These are phyloP conservation scores for Mucor saturninus DNA, from an alignment of 371 early-diverging fungal species.

Conservation along the genomic window DNA sequence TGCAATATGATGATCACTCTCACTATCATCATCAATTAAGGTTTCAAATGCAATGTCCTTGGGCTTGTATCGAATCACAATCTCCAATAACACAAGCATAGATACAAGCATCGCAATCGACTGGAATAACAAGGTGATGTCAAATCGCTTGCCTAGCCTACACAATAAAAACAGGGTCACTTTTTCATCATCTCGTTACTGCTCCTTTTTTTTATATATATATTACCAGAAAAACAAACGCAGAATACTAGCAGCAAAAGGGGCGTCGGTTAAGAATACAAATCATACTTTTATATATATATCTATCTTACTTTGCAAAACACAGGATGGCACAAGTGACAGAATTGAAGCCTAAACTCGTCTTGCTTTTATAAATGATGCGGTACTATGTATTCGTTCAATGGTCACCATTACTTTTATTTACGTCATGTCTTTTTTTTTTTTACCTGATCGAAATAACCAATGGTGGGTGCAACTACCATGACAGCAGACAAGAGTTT, in stretches of 20 bases:
- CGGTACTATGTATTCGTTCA: slow-evolving; percentile 19
- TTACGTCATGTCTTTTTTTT: not conserved
- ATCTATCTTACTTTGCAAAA: slow-evolving; percentile 40
- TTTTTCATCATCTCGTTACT: slow-evolving; percentile 6
- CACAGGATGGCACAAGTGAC: slow-evolving; percentile 44
- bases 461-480: slow-evolving; percentile 42
- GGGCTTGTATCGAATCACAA: slow-evolving; percentile 40
- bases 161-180: not conserved
- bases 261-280: not conserved
- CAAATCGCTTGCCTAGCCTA: slow-evolving; percentile 65
- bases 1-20: not conserved
- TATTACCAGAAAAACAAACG: slow-evolving; percentile 66
- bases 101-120: slow-evolving; percentile 67
- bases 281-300: not conserved
- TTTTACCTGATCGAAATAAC: slow-evolving; percentile 46
- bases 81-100: slow-evolving; percentile 56
- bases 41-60: slow-evolving; percentile 18
- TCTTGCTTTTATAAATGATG: slow-evolving; percentile 31
- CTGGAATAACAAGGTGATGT: slow-evolving; percentile 59
- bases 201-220: not conserved
- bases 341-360: slow-evolving; percentile 43
- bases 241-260: slow-evolving; percentile 44
- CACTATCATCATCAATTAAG: slow-evolving; percentile 5
- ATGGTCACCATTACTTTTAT: not conserved
- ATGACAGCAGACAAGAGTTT: slow-evolving; percentile 32